Percentiles rank a stretch among this genome's conserved stretches.
Evolutionary conservation across 768 basidiomycete genomes (phyloP).

Genomic region (Pulveroboletus sp.): DNA sequence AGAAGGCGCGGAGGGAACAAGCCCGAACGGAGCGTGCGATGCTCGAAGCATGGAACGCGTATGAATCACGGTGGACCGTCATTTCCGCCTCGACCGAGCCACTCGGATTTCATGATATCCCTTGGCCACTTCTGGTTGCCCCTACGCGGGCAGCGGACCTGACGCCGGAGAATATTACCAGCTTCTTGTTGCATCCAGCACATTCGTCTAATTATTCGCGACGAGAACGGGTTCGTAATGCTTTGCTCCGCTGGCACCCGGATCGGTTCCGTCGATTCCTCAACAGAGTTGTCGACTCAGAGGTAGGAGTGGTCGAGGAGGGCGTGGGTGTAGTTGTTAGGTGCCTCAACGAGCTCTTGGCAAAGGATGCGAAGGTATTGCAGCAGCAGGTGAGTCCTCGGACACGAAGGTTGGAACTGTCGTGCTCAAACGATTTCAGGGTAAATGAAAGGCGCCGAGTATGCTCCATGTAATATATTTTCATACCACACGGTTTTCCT

Average conservation of each 20-base stretch:
- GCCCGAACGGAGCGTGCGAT: constrained; percentile 43
- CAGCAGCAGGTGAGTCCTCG: constrained; percentile 19
- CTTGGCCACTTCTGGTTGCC: constrained; percentile 60
- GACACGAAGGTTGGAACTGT: not conserved
- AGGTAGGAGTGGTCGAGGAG: constrained; percentile 54
- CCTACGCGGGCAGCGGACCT: constrained; percentile 51
- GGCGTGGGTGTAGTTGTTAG: constrained; percentile 65
- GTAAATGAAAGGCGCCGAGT: constrained; percentile 13
- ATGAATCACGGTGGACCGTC: constrained; percentile 65
- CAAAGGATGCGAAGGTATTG: constrained; percentile 30
- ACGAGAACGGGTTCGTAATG: constrained; percentile 65
- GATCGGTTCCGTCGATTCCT: constrained; percentile 67
- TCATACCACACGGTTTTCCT: not conserved
- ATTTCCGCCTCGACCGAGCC: constrained; percentile 43
- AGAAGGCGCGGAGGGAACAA: constrained; percentile 45
- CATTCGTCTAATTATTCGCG: constrained; percentile 58
- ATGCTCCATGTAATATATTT: not conserved
- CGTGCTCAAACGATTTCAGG: constrained; percentile 10
- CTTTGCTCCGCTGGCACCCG: constrained; percentile 78
- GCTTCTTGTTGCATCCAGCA: constrained; percentile 61
- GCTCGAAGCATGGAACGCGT: constrained; percentile 55
- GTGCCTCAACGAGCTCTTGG: constrained; percentile 65
- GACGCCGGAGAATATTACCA: constrained; percentile 48
- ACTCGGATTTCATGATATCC: constrained; percentile 60
- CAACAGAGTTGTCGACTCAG: constrained; percentile 48